A percentile compares a stretch with the other conserved stretches of the same genome.
Evolutionary conservation across 1,284 basidiomycete species (phyloP).

Genomic region (Sporisorium scitamineum): DNA sequence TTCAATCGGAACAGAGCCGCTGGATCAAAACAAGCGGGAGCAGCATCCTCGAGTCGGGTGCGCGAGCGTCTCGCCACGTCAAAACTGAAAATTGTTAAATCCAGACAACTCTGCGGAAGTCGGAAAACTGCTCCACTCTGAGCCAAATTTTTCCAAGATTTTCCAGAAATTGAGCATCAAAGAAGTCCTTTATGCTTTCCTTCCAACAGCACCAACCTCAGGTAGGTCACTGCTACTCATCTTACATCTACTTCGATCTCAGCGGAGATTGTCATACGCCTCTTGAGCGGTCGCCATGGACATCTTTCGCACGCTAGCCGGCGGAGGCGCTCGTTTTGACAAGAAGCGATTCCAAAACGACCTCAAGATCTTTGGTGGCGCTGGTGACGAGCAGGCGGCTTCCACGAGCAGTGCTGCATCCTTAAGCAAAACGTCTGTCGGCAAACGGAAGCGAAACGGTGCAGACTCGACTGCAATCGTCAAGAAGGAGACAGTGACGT

Average conservation of each 20-base stretch:
- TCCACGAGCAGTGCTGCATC: conserved; percentile 4
- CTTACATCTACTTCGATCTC: background rate
- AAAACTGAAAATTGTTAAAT: too few relatives aligned
- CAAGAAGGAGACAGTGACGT: background rate
- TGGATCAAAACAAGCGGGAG: background rate
- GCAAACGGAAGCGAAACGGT: conserved; percentile 16
- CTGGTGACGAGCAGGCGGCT: conserved; percentile 14
- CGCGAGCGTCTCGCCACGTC: too few relatives aligned
- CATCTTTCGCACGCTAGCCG: conserved; percentile 65
- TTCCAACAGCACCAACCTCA: background rate
- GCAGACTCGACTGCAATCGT: background rate
- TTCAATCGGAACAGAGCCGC: background rate
- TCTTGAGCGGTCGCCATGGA: conserved; percentile 57
- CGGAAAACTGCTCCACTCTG: conserved; percentile 20
- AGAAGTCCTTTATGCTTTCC: background rate
- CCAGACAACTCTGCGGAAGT: conserved; percentile 12
- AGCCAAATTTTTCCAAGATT: conserved; percentile 46
- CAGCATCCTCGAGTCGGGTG: background rate
- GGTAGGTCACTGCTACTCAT: background rate
- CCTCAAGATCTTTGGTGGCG: conserved; percentile 77
- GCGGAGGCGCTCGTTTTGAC: conserved; percentile 74
- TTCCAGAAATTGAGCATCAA: conserved; percentile 3
- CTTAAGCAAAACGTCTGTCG: background rate
- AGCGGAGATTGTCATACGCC: background rate
- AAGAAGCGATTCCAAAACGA: conserved; percentile 81